These are phyloP conservation scores for Lagenidium giganteum DNA, from an alignment of 352 stramenopile species.

Conservation along the genomic window DNA sequence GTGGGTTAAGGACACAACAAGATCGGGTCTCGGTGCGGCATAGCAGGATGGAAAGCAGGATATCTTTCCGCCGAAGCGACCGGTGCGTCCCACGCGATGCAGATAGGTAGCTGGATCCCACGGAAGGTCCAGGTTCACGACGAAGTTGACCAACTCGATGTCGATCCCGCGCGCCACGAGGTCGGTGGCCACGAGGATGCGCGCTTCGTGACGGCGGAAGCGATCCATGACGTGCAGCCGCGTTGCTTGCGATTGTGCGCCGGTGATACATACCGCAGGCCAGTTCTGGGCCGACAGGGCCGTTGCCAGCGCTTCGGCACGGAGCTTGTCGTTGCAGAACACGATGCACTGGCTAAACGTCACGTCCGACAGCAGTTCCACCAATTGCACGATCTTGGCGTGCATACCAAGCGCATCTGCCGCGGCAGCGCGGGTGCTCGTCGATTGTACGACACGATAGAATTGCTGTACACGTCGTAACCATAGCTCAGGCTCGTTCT, in stretches of 20 bases:
- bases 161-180: slow-evolving; percentile 75
- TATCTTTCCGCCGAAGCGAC: slow-evolving; percentile 73
- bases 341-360: slow-evolving; percentile 78
- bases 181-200: slow-evolving; percentile 75
- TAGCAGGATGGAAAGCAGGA: slow-evolving; percentile 24
- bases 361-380: slow-evolving; percentile 51
- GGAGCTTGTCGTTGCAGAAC: slow-evolving; percentile 84
- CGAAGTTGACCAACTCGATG: slow-evolving; percentile 74
- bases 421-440: not conserved
- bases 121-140: slow-evolving; percentile 74
- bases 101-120: slow-evolving; percentile 73
- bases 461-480: slow-evolving; percentile 64
- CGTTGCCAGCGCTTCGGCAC: slow-evolving; percentile 51
- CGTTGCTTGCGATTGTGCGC: slow-evolving; percentile 51
- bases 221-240: slow-evolving; percentile 56
- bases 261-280: slow-evolving; percentile 61
- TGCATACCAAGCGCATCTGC: slow-evolving; percentile 35
- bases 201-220: slow-evolving; percentile 42
- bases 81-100: slow-evolving; percentile 67
- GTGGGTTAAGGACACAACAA: slow-evolving; percentile 12
- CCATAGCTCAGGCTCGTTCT: slow-evolving; percentile 55
- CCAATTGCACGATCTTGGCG: slow-evolving; percentile 50
- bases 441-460: slow-evolving; percentile 43
- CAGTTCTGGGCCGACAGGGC: slow-evolving; percentile 46
- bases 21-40: too few relatives aligned